These are phyloP conservation scores for Halophytophthora polymorphica DNA, from an alignment of 352 stramenopile genomes.

Conservation along the genomic window DNA sequence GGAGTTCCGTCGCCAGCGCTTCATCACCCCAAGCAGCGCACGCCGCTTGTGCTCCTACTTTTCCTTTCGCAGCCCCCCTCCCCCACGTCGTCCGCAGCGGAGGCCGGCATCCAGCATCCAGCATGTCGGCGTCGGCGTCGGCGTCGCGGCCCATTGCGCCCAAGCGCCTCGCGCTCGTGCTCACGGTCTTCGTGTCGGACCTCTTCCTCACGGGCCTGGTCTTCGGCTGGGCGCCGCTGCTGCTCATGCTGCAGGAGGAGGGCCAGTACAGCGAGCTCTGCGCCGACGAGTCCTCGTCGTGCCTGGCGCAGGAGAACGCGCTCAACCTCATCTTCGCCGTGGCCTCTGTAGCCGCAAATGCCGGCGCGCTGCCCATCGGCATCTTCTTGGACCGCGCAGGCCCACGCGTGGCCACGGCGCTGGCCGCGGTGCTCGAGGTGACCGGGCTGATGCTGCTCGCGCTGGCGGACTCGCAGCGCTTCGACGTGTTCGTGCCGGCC, in stretches of 20 bases:
- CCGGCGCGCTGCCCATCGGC: conserved; percentile 69
- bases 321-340: conserved; percentile 88
- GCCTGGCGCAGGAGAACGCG: conserved; percentile 74
- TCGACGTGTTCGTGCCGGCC: conserved; percentile 70
- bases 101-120: not conserved
- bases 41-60: no score
- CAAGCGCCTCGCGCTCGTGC: conserved; percentile 59
- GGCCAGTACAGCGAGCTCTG: conserved; percentile 80
- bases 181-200: conserved; percentile 68
- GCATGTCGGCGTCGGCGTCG: conserved; percentile 5
- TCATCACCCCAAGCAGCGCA: no score
- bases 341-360: conserved; percentile 77
- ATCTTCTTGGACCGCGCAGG: conserved; percentile 74
- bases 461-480: conserved; percentile 65
- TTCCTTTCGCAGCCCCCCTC: no score
- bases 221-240: conserved; percentile 84
- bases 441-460: conserved; percentile 66
- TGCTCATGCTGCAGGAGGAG: conserved; percentile 82
- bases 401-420: conserved; percentile 47
- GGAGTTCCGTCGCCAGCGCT: no score
- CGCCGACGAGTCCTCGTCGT: conserved; percentile 29
- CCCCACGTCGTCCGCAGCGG: no score
- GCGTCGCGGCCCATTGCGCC: conserved; percentile 27
- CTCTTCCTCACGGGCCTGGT: conserved; percentile 83
- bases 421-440: conserved; percentile 65